Evolutionary conservation across 108 stramenopile species (phyloP), one percentile per base, ranked within the genome.

Genomic region (Cyclotella kingstonii): DNA sequence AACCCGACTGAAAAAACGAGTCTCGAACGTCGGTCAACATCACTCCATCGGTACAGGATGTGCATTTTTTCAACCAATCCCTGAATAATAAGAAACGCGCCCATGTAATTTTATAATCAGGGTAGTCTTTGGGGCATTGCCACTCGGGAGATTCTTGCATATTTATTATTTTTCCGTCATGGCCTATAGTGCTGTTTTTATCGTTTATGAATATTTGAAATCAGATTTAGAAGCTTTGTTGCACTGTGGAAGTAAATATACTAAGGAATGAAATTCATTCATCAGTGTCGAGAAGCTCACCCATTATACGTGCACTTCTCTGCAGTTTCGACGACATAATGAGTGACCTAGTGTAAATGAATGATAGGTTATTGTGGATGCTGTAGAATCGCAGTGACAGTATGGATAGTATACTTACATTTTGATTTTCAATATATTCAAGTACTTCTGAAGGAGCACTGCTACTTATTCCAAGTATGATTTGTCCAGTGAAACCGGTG

Each of bases 401-500:
- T n/a, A n/a, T n/a, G n/a, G n/a, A 21, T 17, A 47, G n/a, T n/a
- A 54, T 82, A 68, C 69, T 83, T 54, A 85, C 84, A 64, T 80
- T 79, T 31, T 81, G 79, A 3, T 36, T 29, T 9, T 0, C 7
- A 4, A 88, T 33, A 57, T 85, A 88, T 3, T 54, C 33, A 15
- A 67, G 39, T 2, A 72, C 38, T 14, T 54, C 55, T 0, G 39
- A 3, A 1, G 39, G 29, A 25, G 66, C 63, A 23, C 71, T 49
- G 0, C 64, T 60, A 10, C 58, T 28, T 17, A 85, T 67, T 11
- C 67, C 84, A 5, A 88, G 60, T 22, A 88, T 81, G 39, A 88
- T 85, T 49, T 85, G 68, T n/a, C 86, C 86, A 14, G 64, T 14
- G 31, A 61, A 85, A 21, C 87, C 87, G 5, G 87, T 62, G 30